Base-by-base conservation (phyloP, 2,329 filamentous ascomycete genomes). In the Penicillium freii region DNA sequence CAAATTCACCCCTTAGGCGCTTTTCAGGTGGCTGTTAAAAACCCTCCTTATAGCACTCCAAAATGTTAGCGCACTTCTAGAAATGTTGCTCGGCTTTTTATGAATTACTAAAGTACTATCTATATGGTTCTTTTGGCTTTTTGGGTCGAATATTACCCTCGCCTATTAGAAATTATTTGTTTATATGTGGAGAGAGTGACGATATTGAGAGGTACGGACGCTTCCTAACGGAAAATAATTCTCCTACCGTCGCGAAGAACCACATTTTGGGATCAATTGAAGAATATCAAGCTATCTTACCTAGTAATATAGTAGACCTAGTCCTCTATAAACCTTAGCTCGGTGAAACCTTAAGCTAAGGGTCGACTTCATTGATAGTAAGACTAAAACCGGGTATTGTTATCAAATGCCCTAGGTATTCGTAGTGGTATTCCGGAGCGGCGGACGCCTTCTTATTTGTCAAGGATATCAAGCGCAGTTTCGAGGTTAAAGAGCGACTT, bases 351-450 rank as follows among this genome's bases (percentile, higher is more conserved):
- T n/a, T n/a, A 15, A 27, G 38, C 25, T 17, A 56, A 58, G 56
- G 56, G n/a, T 61, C 51, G 42, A 61, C 51, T 56, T 61, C 21
- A 48, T 46, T 19, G 19, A 57, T 59, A 54, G 44, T 46, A 45
- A 45, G 44, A 21, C 25, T 57, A 11, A 50, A 45, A 25, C 59
- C 51, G 49, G 50, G 57, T 15, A 38, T 57, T 31, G 39, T 61
- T 31, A 47, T 59, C 33, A 61, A 61, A 45, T 59, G 13, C 47
- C 59, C 52, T 17, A 40, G 54, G 39, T 59, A 29, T 19, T 57
- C 50, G 31, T 57, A 42, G 54, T 59, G 49, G 49, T 25, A 57
- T 51, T 58, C 40, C 5, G 25, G 46, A 27, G 38, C 17, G 29
- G 39, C 56, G 23, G 39, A 31, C 5, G 31, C 21, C 19, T 25